Evolutionary conservation across 176 grass and related monocot species (phyloP).

Genomic region (Thinopyrum elongatum): DNA sequence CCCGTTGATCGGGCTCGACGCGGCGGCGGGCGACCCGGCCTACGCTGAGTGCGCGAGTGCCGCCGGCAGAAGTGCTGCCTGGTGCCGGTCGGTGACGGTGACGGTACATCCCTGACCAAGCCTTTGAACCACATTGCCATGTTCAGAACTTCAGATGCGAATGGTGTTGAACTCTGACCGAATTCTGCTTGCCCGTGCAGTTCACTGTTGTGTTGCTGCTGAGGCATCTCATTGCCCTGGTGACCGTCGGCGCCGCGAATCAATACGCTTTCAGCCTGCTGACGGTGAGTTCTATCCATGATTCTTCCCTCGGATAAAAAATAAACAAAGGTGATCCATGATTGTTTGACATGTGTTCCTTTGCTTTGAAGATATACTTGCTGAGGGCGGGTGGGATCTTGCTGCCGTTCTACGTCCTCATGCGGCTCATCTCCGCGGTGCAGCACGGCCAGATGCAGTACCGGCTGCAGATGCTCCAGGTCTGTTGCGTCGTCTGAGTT

Average conservation of each 20-base stretch:
- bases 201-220: conserved; percentile 44
- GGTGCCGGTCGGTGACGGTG: conserved; percentile 6
- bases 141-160: neutral
- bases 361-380: conserved; percentile 1
- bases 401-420: conserved; percentile 11
- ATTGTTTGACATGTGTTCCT: neutral
- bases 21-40: neutral
- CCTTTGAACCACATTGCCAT: neutral
- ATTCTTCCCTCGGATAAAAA: neutral
- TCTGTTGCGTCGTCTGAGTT: neutral
- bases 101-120: neutral
- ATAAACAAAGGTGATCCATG: neutral
- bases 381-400: conserved; percentile 6
- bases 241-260: conserved; percentile 23
- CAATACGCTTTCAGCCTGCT: conserved; percentile 54
- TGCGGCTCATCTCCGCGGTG: conserved; percentile 1
- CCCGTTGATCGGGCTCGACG: neutral
- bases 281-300: conserved; percentile 46
- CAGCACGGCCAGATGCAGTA: conserved; percentile 10
- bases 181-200: neutral
- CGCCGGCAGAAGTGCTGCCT: neutral
- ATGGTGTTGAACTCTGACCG: neutral
- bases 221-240: conserved; percentile 7
- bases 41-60: neutral
- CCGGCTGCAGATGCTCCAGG: conserved; percentile 4